Conservation (phyloP, 495 filamentous ascomycete genomes). For the Recurvomyces mirabilis region DNA sequence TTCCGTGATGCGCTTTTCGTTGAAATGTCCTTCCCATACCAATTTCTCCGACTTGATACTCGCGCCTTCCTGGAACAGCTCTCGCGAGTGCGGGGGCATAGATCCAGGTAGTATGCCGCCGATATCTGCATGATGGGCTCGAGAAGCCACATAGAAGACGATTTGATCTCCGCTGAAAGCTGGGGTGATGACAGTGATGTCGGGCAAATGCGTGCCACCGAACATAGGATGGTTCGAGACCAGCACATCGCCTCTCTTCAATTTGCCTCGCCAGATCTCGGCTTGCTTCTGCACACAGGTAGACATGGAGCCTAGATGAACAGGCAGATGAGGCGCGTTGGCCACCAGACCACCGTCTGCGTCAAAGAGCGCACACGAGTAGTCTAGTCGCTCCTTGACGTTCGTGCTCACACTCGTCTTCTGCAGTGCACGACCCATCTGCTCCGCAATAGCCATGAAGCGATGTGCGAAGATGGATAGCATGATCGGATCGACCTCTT, state of each 20-base stretch:
- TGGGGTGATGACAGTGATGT: constrained; percentile 90
- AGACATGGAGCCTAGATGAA: constrained; percentile 88
- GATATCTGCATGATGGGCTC: constrained; percentile 95
- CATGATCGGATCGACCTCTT: constrained; percentile 72
- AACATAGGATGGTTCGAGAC: constrained; percentile 94
- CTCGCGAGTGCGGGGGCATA: constrained; percentile 90
- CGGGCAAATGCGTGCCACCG: constrained; percentile 78
- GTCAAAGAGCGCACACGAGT: constrained; percentile 93
- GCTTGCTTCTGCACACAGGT: constrained; percentile 91
- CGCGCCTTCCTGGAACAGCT: constrained; percentile 90
- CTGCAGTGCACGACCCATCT: constrained; percentile 91
- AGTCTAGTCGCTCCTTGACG: constrained; percentile 94
- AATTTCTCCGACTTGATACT: constrained; percentile 90
- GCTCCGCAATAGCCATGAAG: constrained; percentile 98
- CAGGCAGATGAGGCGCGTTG: constrained; percentile 88
- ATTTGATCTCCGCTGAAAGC: constrained; percentile 78
- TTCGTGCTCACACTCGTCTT: constrained; percentile 98
- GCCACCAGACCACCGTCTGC: constrained; percentile 82
- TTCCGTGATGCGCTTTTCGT: constrained; percentile 77
- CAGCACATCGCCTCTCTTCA: constrained; percentile 85
- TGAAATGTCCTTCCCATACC: constrained; percentile 77
- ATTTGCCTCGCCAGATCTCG: constrained; percentile 79
- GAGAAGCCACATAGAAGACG: constrained; percentile 90
- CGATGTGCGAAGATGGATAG: constrained; percentile 91
- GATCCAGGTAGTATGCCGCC: constrained; percentile 91